Evolutionary conservation across 257 asterid genomes (phyloP).

Genomic region (Scutellaria barbata): DNA sequence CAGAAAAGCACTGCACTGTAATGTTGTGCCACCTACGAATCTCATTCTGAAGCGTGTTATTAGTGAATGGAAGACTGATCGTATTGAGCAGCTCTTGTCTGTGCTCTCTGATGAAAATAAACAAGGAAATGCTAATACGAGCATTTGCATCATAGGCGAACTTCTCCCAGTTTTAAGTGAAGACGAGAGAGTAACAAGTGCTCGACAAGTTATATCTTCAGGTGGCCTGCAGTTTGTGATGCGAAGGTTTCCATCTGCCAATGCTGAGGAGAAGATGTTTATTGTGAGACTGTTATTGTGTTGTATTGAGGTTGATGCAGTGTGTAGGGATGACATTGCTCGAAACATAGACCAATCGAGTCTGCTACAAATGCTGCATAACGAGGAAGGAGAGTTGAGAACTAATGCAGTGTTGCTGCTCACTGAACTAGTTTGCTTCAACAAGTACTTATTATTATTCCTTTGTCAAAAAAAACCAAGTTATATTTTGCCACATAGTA

Average conservation of each 20-base stretch:
- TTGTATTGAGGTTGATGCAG: constrained; percentile 63
- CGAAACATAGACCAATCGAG: constrained; percentile 45
- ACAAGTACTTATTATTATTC: constrained; percentile 51
- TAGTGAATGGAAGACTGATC: constrained; percentile 62
- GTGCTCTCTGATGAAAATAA: constrained; percentile 39
- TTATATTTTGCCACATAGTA: no score
- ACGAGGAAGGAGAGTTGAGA: constrained; percentile 43
- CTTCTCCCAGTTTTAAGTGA: constrained; percentile 50
- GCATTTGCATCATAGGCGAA: constrained; percentile 51
- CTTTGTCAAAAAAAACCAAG: not conserved
- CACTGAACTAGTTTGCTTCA: constrained; percentile 65
- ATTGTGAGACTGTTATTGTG: constrained; percentile 47
- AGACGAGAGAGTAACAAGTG: constrained; percentile 49
- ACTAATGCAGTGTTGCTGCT: constrained; percentile 48
- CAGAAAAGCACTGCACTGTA: constrained; percentile 50
- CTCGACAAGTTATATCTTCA: constrained; percentile 52
- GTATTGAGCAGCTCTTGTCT: constrained; percentile 45
- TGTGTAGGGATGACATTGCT: constrained; percentile 52
- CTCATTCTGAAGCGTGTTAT: constrained; percentile 68
- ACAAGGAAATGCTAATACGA: constrained; percentile 41
- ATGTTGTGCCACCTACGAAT: constrained; percentile 61
- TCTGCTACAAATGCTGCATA: constrained; percentile 55
- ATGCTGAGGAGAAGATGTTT: constrained; percentile 48
- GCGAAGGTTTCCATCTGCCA: constrained; percentile 51
- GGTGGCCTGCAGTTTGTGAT: constrained; percentile 69